These are phyloP conservation scores for Aureobasidium sp. DNA, from an alignment of 2,329 filamentous ascomycete genomes.

Conservation along the genomic window DNA sequence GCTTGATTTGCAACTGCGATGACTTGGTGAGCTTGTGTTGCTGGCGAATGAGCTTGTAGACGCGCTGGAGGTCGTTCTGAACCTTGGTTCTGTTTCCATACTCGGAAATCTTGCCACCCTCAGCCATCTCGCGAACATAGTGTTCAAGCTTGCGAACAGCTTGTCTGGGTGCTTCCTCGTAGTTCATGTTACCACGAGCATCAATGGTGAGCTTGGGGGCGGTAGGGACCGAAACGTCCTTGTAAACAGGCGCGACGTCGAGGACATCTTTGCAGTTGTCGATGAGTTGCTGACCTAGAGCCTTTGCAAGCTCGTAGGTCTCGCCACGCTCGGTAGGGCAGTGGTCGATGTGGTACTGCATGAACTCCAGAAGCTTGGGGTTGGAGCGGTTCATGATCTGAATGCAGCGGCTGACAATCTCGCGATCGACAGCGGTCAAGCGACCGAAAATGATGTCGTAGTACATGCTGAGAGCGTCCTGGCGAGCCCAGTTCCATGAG, in stretches of 20 bases:
- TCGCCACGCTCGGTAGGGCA: conserved; percentile 94
- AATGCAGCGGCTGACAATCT: conserved; percentile 98
- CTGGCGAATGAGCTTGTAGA: conserved; percentile 97
- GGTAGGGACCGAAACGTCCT: conserved; percentile 88
- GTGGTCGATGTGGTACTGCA: conserved; percentile 99
- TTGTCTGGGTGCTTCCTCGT: conserved; percentile 76
- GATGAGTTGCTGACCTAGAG: conserved; percentile 86
- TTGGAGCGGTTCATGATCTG: conserved; percentile 99
- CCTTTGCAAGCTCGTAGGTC: conserved; percentile 95
- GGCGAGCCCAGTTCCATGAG: conserved; percentile 98
- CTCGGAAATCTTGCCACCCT: conserved; percentile 96
- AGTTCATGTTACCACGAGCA: conserved; percentile 83
- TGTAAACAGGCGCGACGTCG: conserved; percentile 77
- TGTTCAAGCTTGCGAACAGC: conserved; percentile 96
- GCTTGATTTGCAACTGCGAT: conserved; percentile 93
- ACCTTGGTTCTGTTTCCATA: conserved; percentile 98
- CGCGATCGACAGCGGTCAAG: conserved; percentile 84
- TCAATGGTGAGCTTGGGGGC: conserved; percentile 91
- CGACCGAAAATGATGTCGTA: conserved; percentile 98
- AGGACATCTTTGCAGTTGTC: conserved; percentile 96
- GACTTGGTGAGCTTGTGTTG: conserved; percentile 97
- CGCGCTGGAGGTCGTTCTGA: conserved; percentile 86
- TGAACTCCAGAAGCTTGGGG: conserved; percentile 90
- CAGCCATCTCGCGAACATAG: conserved; percentile 97
- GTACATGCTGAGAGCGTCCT: conserved; percentile 97